phyloP scores from a whole-genome alignment of 2,329 filamentous ascomycete genomes.

The Fusarium palustre region DNA sequence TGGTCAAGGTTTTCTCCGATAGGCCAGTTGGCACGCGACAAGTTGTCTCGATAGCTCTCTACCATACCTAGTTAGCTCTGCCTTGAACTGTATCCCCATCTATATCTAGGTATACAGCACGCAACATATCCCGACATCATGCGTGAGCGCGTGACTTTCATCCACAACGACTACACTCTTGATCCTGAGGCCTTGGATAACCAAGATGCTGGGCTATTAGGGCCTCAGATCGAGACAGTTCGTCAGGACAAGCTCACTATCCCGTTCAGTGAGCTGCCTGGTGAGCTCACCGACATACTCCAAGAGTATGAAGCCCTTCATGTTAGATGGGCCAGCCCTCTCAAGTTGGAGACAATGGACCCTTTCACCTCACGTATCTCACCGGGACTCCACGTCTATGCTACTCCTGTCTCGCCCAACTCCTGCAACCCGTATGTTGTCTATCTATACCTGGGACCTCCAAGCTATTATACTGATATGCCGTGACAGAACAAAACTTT shows the following conservation, averaged over 20 bases:
- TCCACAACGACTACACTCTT: conserved; percentile 74
- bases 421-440: conserved; percentile 41
- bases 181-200: conserved; percentile 73
- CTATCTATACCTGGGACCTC: not conserved
- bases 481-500: conserved; percentile 62
- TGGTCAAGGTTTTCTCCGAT: conserved; percentile 14
- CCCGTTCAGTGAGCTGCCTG: conserved; percentile 77
- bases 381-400: conserved; percentile 85
- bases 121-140: conserved; percentile 57
- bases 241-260: conserved; percentile 85
- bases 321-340: conserved; percentile 78
- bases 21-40: conserved; percentile 37
- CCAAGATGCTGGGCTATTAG: conserved; percentile 64
- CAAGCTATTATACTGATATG: conserved; percentile 7
- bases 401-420: conserved; percentile 63
- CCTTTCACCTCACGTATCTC: conserved; percentile 81
- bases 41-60: conserved; percentile 15
- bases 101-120: not conserved
- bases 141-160: conserved; percentile 84
- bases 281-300: conserved; percentile 72
- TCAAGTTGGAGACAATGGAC: conserved; percentile 67
- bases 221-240: conserved; percentile 70
- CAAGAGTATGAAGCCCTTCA: conserved; percentile 77
- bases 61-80: not conserved
- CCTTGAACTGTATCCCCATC: not conserved